Conservation (phyloP, 179 eudicot genomes). For the Pouteria campechiana region DNA sequence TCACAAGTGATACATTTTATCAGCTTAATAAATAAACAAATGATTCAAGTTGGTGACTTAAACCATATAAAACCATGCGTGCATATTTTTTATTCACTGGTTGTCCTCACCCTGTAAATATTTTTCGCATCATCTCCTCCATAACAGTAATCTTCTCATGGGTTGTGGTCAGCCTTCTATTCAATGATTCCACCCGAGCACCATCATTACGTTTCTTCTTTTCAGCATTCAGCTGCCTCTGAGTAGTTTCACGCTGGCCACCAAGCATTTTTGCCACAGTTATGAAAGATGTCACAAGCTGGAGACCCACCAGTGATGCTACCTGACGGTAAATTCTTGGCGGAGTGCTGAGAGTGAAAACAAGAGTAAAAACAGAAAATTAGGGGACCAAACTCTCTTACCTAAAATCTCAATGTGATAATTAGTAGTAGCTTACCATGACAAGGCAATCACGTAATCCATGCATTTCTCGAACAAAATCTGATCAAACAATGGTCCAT, state of each 20-base stretch:
- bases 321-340: conserved; percentile 86
- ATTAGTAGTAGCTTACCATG: conserved; percentile 55
- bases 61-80: neutral
- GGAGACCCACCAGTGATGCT: conserved; percentile 89
- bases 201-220: conserved; percentile 71
- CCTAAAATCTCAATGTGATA: no score
- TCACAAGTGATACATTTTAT: conserved; percentile 8
- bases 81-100: neutral
- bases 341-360: conserved; percentile 58
- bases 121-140: conserved; percentile 93
- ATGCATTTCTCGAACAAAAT: conserved; percentile 77
- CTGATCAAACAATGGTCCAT: conserved; percentile 88
- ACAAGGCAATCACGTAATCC: conserved; percentile 90
- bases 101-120: conserved; percentile 73
- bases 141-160: conserved; percentile 78
- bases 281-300: conserved; percentile 84
- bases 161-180: conserved; percentile 58
- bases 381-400: conserved; percentile 2
- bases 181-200: conserved; percentile 79
- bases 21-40: neutral
- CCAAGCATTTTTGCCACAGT: conserved; percentile 77
- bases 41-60: neutral
- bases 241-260: conserved; percentile 89
- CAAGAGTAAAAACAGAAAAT: conserved; percentile 9
- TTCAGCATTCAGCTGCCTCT: conserved; percentile 92